These are phyloP conservation scores for Cystobasidium pallidum DNA, from an alignment of 1,284 basidiomycete species.

Conservation along the genomic window DNA sequence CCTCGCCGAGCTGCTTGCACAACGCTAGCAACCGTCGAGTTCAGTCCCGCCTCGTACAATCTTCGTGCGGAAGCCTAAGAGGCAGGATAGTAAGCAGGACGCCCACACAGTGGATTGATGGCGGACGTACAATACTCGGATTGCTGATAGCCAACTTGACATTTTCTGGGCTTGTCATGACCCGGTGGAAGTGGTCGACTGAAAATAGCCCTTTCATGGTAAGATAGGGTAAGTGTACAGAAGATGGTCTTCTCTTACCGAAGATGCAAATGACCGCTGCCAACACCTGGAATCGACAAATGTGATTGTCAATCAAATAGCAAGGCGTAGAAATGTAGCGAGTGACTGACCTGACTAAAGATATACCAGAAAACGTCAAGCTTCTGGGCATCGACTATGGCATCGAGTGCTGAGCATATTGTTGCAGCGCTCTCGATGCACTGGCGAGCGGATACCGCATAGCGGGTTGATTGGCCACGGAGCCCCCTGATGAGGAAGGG, in stretches of 20 bases:
- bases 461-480: conserved; percentile 6
- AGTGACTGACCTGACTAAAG: conserved; percentile 12
- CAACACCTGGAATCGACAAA: not conserved
- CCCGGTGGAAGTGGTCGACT: conserved; percentile 28
- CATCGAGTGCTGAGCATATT: conserved; percentile 16
- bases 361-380: conserved; percentile 26
- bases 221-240: too few species aligned
- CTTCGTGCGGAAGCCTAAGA: not conserved
- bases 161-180: conserved; percentile 4
- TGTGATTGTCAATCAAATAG: not conserved
- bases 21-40: conserved; percentile 15
- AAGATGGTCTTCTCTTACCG: not conserved
- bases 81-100: too few species aligned
- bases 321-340: not conserved
- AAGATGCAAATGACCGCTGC: conserved; percentile 18
- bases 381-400: conserved; percentile 20
- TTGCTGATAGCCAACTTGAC: conserved; percentile 11
- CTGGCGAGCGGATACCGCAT: conserved; percentile 1
- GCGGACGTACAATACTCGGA: conserved; percentile 6
- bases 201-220: not conserved
- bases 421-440: conserved; percentile 15
- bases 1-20: conserved; percentile 21
- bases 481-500: conserved; percentile 21
- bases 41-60: conserved; percentile 7
- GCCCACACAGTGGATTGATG: too few species aligned